These are phyloP conservation scores for Pythium grandisporangium DNA, from an alignment of 352 stramenopile genomes.

Conservation along the genomic window DNA sequence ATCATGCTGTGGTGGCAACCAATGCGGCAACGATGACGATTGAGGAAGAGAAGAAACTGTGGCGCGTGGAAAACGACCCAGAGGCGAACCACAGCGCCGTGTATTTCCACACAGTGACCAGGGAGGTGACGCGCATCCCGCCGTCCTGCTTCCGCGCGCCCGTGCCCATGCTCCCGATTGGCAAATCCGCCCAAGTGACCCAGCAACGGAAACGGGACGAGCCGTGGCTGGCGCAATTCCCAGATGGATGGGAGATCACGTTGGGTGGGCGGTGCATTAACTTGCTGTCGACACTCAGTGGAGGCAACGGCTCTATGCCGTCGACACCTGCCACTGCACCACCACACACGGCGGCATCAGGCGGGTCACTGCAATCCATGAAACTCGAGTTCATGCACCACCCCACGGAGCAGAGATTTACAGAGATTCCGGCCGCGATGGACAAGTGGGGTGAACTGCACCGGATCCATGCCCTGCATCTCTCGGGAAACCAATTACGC, in stretches of 20 bases:
- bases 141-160: conserved; percentile 39
- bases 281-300: neutral
- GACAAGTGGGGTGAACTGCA: conserved; percentile 39
- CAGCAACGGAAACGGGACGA: conserved; percentile 7
- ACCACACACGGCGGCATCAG: conserved; percentile 3
- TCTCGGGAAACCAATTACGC: conserved; percentile 55
- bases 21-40: neutral
- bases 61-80: conserved; percentile 50
- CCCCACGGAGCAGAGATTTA: conserved; percentile 18
- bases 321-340: neutral
- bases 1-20: neutral
- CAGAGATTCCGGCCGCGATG: conserved; percentile 28
- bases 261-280: conserved; percentile 9
- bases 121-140: conserved; percentile 38
- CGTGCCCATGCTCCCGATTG: conserved; percentile 33
- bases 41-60: conserved; percentile 32
- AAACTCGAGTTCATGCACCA: conserved; percentile 43
- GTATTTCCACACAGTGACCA: conserved; percentile 44
- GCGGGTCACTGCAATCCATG: conserved; percentile 19
- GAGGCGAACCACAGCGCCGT: conserved; percentile 24
- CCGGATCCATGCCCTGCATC: conserved; percentile 25
- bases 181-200: neutral
- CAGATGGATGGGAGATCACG: conserved; percentile 11
- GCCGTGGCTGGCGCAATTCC: conserved; percentile 7
- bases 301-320: neutral